Base-by-base conservation (phyloP, 176 grass and related monocot genomes). In the Oryza australiensis region DNA sequence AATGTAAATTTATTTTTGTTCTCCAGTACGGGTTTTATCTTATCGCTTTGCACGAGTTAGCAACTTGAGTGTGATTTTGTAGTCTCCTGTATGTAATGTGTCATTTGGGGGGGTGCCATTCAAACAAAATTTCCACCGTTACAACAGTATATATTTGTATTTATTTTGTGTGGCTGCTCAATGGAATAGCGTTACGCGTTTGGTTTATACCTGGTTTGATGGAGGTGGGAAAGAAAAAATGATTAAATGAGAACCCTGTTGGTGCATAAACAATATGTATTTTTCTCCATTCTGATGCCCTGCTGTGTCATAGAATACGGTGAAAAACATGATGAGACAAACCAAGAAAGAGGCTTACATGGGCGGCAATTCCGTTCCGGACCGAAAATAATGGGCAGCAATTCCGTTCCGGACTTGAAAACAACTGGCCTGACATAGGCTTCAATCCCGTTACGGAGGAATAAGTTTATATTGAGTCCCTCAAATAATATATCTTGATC, bases 1-100 rank as follows among this genome's bases (percentile, higher is more conserved):
- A 69, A 59, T 83, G 84, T 90, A 79, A 74, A 86, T 74, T 66
- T 69, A 20, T 53, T 77, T 72, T 89, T 66, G 12, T 41, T 77
- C 24, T 74, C 22, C n/a, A 28, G 37, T 77, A 77, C 71, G 62
- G 20, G 71, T 62, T 62, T 83, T 18, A 23, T 26, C 15, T 6
- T 83, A 22, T 49, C 78, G 65, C 69, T 87, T 20, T 69, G 73
- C 28, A 48, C 23, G 23, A 73, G 83, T 23, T 86, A 78, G 83
- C 33, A 65, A 65, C 78, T 71, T 42, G 27, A 68, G 33, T 72
- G 68, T 59, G 72, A 34, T 60, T 13, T 70, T 81, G 8, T 77
- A 53, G 32, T 41, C 41, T 32, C 67, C 1, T 89, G 46, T 78
- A 73, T 86, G 73, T 82, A 78, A 82, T 67, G 62, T 68, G 53